Conservation (phyloP, 2,329 filamentous ascomycete genomes). For the Drechslerella stenobrocha region DNA sequence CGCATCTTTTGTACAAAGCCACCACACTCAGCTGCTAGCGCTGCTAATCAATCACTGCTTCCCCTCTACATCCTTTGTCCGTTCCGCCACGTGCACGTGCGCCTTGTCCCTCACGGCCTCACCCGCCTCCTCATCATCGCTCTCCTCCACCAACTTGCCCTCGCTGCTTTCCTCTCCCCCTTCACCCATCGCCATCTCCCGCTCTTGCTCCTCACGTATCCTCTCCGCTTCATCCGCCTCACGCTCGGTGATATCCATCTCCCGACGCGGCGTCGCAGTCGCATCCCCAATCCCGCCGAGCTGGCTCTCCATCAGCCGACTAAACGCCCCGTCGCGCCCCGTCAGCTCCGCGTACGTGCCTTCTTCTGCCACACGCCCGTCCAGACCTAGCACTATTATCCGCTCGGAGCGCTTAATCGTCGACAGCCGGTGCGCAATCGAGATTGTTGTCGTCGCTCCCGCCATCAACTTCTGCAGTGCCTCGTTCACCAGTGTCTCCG, state of each 20-base stretch:
- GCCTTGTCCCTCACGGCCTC: constrained; percentile 19
- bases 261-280: constrained; percentile 25
- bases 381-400: constrained; percentile 84
- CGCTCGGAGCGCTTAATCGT: constrained; percentile 95
- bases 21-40: too few relatives aligned
- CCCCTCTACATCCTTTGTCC: constrained; percentile 36
- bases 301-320: constrained; percentile 98
- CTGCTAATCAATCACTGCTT: constrained; percentile 5
- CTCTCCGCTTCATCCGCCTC: constrained; percentile 49
- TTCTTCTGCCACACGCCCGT: constrained; percentile 87
- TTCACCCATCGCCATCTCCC: constrained; percentile 44
- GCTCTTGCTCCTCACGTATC: constrained; percentile 26
- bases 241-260: constrained; percentile 40
- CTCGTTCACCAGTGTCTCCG: constrained; percentile 92
- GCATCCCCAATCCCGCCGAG: constrained; percentile 86
- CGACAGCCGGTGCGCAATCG: constrained; percentile 90
- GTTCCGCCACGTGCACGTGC: too few relatives aligned
- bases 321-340: constrained; percentile 79
- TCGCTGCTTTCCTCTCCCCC: constrained; percentile 40
- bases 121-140: constrained; percentile 31
- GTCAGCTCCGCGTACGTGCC: constrained; percentile 80
- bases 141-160: constrained; percentile 9
- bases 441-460: constrained; percentile 93
- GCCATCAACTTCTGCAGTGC: constrained; percentile 78
- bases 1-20: too few relatives aligned